Evolutionary conservation across 176 grass and related monocot genomes (phyloP).

Genomic region (Hordeum marinum): DNA sequence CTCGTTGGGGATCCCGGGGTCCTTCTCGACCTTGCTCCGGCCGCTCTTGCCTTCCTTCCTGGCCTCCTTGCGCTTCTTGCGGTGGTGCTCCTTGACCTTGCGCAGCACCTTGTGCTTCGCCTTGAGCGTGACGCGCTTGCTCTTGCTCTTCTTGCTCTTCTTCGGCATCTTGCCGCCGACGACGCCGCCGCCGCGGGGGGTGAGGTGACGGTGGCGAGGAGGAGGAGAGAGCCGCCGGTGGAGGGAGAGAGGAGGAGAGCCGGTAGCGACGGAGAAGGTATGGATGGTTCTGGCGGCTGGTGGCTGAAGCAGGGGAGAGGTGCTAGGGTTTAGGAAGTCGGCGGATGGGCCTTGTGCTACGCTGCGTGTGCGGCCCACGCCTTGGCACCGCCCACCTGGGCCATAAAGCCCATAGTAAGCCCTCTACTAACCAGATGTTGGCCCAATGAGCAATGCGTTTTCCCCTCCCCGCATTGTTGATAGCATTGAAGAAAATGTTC

Average conservation of each 20-base stretch:
- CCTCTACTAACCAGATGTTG: background rate
- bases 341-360: background rate
- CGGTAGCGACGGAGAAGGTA: background rate
- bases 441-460: background rate
- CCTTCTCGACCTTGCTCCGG: slow-evolving; percentile 87
- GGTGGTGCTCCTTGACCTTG: slow-evolving; percentile 97
- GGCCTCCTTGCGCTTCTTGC: slow-evolving; percentile 90
- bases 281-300: background rate
- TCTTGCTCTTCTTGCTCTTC: slow-evolving; percentile 98
- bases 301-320: background rate
- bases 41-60: slow-evolving; percentile 77
- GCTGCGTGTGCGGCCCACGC: too few species aligned
- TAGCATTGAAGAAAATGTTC: too few species aligned
- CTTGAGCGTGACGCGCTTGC: slow-evolving; percentile 72
- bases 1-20: slow-evolving; percentile 92
- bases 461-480: too few species aligned
- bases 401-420: too few species aligned
- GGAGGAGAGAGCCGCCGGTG: background rate
- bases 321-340: background rate
- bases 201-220: background rate
- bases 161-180: slow-evolving; percentile 56
- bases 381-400: background rate
- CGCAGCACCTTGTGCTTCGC: slow-evolving; percentile 88
- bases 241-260: background rate
- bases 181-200: background rate